Evolutionary conservation across 768 basidiomycete genomes (phyloP).

Genomic region (Lactarius indigo): DNA sequence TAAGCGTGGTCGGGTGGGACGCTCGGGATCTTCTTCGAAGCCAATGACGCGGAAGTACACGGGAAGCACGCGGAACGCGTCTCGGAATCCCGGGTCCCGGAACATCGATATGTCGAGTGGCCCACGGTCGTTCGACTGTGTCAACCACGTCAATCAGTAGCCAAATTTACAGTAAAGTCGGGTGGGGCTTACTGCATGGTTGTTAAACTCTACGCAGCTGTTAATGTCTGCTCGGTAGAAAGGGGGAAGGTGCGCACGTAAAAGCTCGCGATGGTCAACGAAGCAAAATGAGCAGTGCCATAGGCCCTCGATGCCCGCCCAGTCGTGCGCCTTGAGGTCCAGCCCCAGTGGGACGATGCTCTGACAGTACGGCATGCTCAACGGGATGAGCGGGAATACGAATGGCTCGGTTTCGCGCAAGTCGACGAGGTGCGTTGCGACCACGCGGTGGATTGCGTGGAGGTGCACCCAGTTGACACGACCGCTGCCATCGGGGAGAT

Average conservation of each 20-base stretch:
- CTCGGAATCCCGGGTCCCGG: conserved; percentile 46
- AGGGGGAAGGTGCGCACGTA: conserved; percentile 42
- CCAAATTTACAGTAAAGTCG: background rate
- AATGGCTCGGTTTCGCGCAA: conserved; percentile 32
- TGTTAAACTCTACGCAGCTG: conserved; percentile 49
- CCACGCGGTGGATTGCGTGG: conserved; percentile 50
- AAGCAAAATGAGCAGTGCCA: conserved; percentile 69
- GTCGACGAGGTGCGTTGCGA: conserved; percentile 52
- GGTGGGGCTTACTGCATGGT: conserved; percentile 29
- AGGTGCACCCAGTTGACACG: conserved; percentile 60
- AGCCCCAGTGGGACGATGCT: conserved; percentile 41
- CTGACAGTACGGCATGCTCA: conserved; percentile 56
- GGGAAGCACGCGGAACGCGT: conserved; percentile 48
- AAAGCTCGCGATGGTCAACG: conserved; percentile 61
- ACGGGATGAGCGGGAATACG: conserved; percentile 36
- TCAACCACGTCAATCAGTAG: background rate
- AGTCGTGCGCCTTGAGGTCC: conserved; percentile 43
- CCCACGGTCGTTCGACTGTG: conserved; percentile 32
- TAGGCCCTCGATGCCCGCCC: conserved; percentile 57
- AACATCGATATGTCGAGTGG: conserved; percentile 47
- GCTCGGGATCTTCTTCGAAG: conserved; percentile 42
- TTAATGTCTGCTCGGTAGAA: background rate
- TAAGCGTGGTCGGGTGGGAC: conserved; percentile 52
- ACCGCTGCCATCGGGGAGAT: conserved; percentile 41
- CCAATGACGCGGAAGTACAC: conserved; percentile 45